These are phyloP conservation scores for Lactarius hatsudake DNA, from an alignment of 768 basidiomycete species.

Conservation along the genomic window DNA sequence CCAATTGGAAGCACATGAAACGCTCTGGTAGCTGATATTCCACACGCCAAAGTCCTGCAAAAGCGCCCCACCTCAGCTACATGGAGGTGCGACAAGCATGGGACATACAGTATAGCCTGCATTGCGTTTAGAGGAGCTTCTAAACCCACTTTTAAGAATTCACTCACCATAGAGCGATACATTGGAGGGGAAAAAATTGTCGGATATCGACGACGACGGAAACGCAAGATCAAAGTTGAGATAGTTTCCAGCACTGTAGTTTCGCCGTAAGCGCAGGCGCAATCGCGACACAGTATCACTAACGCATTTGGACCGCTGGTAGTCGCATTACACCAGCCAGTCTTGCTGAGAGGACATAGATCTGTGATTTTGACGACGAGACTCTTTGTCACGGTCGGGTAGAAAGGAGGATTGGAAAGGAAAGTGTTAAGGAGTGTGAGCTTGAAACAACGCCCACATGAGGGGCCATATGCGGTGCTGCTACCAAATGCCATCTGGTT, in stretches of 20 bases:
- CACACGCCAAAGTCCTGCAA: constrained; percentile 81
- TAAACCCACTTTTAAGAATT: not conserved
- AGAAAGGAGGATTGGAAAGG: constrained; percentile 63
- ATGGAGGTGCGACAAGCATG: not conserved
- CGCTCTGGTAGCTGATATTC: constrained; percentile 70
- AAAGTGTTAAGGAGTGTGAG: constrained; percentile 71
- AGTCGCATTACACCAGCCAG: constrained; percentile 74
- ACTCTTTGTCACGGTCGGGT: constrained; percentile 55
- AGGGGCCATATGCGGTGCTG: constrained; percentile 65
- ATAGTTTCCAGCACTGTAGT: constrained; percentile 56
- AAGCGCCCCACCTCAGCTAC: not conserved
- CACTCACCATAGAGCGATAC: constrained; percentile 57
- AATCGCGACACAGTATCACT: constrained; percentile 30
- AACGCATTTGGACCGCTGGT: constrained; percentile 59
- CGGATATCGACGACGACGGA: constrained; percentile 65
- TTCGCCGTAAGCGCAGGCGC: not conserved
- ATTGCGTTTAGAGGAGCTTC: not conserved
- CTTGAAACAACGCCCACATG: constrained; percentile 77
- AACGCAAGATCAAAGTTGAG: constrained; percentile 84
- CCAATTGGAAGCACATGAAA: constrained; percentile 65
- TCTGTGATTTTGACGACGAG: constrained; percentile 79
- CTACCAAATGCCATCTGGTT: constrained; percentile 80
- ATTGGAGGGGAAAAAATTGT: constrained; percentile 74
- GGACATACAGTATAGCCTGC: constrained; percentile 41
- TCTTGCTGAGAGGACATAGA: constrained; percentile 61